Percentiles rank a stretch among this genome's conserved stretches.
phyloP scores from a whole-genome alignment of 495 filamentous ascomycete genomes.

The Lepraria neglecta region DNA sequence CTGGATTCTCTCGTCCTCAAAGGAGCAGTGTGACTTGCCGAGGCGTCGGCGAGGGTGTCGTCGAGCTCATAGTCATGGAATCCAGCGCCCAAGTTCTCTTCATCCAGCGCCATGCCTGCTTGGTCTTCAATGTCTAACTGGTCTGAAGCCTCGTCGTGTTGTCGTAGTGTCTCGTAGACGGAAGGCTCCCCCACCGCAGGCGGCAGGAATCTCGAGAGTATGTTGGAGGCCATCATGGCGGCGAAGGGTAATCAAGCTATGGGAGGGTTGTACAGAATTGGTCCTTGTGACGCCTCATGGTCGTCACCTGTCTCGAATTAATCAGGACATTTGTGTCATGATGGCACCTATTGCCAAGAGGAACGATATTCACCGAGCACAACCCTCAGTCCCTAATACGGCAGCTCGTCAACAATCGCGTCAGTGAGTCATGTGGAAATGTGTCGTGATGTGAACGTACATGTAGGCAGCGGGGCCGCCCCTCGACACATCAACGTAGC shows the following conservation, averaged over 20 bases:
- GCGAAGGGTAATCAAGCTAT: not conserved
- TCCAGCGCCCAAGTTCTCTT: slow-evolving; percentile 57
- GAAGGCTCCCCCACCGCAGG: slow-evolving; percentile 53
- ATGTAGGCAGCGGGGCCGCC: not conserved
- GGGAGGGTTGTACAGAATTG: slow-evolving; percentile 10
- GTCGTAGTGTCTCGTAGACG: slow-evolving; percentile 64
- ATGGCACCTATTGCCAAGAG: not conserved
- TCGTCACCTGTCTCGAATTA: slow-evolving; percentile 8
- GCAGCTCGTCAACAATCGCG: not conserved
- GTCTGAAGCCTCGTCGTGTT: slow-evolving; percentile 54
- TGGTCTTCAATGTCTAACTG: slow-evolving; percentile 59
- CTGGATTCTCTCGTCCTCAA: not conserved
- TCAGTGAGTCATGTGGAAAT: not conserved
- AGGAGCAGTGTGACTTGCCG: slow-evolving; percentile 45
- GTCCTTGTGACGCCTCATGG: slow-evolving; percentile 17
- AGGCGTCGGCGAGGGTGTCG: slow-evolving; percentile 56
- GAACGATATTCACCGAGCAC: too few relatives aligned
- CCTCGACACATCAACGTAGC: not conserved
- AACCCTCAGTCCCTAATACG: too few relatives aligned
- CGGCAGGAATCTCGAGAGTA: slow-evolving; percentile 68
- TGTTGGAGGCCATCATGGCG: slow-evolving; percentile 66
- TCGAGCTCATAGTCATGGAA: slow-evolving; percentile 70
- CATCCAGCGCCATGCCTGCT: slow-evolving; percentile 60
- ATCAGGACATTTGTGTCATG: slow-evolving; percentile 10
- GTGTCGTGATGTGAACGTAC: not conserved